Evolutionary conservation across 192 early-diverging fungal genomes (phyloP), one percentile per base, ranked within the genome.

Genomic region (Mortierella hygrophila): DNA sequence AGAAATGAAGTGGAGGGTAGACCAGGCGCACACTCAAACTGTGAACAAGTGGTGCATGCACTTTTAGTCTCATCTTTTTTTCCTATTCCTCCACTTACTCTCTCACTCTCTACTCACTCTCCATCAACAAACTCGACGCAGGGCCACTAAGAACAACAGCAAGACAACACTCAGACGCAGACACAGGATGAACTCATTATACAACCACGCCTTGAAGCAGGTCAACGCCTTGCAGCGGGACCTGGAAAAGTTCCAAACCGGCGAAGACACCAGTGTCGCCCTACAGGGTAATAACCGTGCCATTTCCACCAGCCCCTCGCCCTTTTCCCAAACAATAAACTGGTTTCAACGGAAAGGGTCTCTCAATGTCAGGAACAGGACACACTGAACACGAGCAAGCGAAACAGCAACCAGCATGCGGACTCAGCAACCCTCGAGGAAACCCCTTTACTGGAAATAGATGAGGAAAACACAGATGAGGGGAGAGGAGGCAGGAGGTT

Each of bases 161-260:
- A 3, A 23, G 10, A 13, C 29, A 65, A 11, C 60, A 26, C 55
- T 1, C n/a, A 23, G 18, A 4, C 49, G 18, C 49, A 52, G 49
- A 57, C 55, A 26, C 55, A 57, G 16, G 29, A 93, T 93, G 92
- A 93, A 93, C 74, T 92, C 90, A 9, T 72, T 90, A 42, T 92
- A 93, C 73, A 93, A 93, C 73, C 89, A 91, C 76, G 91, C 92
- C 13, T 76, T 93, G 54, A 93, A 92, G 76, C 92, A 93, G 83
- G 87, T 89, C 37, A 88, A 91, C 46, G 82, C 88, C 35, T 44
- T 93, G 55, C 84, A 89, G 75, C 88, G 83, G 65, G 91, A 93
- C 47, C 76, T 93, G 6, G 88, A 88, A 46, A 92, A 90, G 70
- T 93, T 93, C 77, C 87, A 89, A 63, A 83, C 86, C 16, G 91